Percentiles rank a stretch among this genome's conserved stretches.
These are phyloP conservation scores for Berberis vulgaris DNA, from an alignment of 164 flowering plant genomes.

Conservation along the genomic window DNA sequence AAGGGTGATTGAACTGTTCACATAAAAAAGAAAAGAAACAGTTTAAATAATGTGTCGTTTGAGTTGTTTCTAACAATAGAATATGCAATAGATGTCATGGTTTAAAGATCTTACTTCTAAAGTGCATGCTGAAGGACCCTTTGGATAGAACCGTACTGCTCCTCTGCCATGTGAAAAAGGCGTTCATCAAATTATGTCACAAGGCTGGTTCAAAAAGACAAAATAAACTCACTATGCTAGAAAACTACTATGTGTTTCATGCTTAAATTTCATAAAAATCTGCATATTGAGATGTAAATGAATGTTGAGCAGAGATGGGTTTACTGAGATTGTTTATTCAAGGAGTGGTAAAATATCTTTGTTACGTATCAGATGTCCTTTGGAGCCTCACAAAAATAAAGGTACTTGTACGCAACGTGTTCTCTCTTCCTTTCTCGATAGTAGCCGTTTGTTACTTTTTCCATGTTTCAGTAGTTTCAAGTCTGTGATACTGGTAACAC, in stretches of 20 bases:
- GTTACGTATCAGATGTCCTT: no score
- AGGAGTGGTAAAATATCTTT: no score
- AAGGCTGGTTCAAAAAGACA: background rate
- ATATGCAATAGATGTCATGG: background rate
- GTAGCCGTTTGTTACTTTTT: no score
- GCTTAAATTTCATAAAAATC: background rate
- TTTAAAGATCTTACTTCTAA: slow-evolving; percentile 49
- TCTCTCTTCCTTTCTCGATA: no score
- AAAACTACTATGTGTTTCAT: background rate
- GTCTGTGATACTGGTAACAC: no score
- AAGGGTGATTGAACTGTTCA: background rate
- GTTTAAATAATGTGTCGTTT: background rate
- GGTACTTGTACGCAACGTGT: no score
- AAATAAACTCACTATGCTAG: background rate
- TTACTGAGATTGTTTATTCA: no score
- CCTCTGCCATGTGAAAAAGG: slow-evolving; percentile 55
- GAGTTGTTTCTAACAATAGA: background rate
- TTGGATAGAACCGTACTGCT: slow-evolving; percentile 84
- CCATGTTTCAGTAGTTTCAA: no score
- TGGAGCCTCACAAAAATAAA: no score
- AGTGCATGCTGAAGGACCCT: slow-evolving; percentile 69
- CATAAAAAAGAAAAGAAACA: background rate
- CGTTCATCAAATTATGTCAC: background rate
- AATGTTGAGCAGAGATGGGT: no score
- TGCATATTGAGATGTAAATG: no score